phyloP scores from a whole-genome alignment of 176 grass and related monocot genomes.

The Carex kokanica region DNA sequence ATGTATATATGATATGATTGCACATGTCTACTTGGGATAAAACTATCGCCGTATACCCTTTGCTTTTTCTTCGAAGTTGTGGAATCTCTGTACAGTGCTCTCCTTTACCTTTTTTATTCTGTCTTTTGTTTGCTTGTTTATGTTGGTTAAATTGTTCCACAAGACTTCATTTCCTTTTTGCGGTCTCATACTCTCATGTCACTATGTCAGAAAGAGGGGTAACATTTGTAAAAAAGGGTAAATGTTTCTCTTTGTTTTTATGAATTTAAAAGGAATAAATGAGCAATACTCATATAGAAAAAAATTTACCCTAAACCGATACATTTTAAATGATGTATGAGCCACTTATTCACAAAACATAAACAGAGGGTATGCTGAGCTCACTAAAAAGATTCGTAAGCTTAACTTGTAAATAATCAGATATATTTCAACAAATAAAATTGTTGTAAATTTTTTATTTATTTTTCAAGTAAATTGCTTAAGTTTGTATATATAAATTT shows the following conservation, averaged over 20 bases:
- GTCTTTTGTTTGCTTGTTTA: conserved; percentile 21
- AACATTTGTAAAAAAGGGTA: not conserved
- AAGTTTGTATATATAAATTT: not conserved
- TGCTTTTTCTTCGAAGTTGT: conserved; percentile 15
- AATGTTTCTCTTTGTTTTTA: not conserved
- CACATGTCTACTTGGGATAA: conserved; percentile 32
- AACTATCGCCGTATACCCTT: not conserved
- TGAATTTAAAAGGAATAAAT: not conserved
- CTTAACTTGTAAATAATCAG: not conserved
- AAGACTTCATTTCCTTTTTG: not conserved
- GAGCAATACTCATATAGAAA: not conserved
- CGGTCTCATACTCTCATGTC: too few species aligned
- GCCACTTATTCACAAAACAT: too few species aligned
- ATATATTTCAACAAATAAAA: too few species aligned
- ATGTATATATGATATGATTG: conserved; percentile 26
- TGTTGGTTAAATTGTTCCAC: conserved; percentile 20
- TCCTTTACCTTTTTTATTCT: not conserved
- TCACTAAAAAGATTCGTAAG: not conserved
- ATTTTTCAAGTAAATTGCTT: not conserved
- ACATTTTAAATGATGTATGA: not conserved
- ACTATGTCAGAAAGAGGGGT: too few species aligned
- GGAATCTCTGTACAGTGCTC: conserved; percentile 13
- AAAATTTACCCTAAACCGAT: too few species aligned
- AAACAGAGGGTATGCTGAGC: not conserved
- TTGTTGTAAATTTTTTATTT: too few species aligned